These are phyloP conservation scores for Mycena crocata DNA, from an alignment of 768 basidiomycete genomes.

Conservation along the genomic window DNA sequence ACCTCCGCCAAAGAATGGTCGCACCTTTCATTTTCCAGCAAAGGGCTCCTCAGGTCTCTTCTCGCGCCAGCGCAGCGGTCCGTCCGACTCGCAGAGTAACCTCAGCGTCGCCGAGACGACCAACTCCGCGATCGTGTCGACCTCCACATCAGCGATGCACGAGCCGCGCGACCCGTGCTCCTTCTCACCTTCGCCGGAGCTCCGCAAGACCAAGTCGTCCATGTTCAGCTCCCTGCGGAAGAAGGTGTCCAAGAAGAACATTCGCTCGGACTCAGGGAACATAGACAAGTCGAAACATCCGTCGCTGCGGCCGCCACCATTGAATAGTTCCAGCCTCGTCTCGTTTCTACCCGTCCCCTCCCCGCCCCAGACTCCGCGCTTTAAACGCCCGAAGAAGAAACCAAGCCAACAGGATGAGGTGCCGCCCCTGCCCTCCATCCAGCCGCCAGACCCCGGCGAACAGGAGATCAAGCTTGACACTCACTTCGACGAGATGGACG, in stretches of 20 bases:
- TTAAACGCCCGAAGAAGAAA: conserved; percentile 42
- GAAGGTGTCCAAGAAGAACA: conserved; percentile 53
- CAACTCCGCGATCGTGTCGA: conserved; percentile 23
- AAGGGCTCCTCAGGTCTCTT: conserved; percentile 43
- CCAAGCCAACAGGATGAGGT: conserved; percentile 47
- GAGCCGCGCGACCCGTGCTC: conserved; percentile 12
- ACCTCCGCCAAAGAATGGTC: conserved; percentile 37
- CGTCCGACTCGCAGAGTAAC: conserved; percentile 33
- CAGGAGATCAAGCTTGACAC: conserved; percentile 66
- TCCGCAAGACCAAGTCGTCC: conserved; percentile 63
- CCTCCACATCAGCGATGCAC: conserved; percentile 20
- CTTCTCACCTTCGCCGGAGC: conserved; percentile 43
- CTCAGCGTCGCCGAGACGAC: conserved; percentile 1
- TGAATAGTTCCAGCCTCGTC: conserved; percentile 40
- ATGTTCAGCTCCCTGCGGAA: conserved; percentile 56
- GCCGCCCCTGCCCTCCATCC: conserved; percentile 46
- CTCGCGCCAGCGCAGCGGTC: conserved; percentile 25
- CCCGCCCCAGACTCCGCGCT: conserved; percentile 19
- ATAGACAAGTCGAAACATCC: conserved; percentile 49
- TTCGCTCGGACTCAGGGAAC: conserved; percentile 45
- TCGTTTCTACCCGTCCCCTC: conserved; percentile 36
- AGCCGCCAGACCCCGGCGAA: conserved; percentile 45
- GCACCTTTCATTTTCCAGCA: conserved; percentile 39
- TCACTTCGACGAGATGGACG: conserved; percentile 82
- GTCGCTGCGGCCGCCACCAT: conserved; percentile 49